Conservation (phyloP, 805 yeast genomes). For the Candida tallmaniae region DNA sequence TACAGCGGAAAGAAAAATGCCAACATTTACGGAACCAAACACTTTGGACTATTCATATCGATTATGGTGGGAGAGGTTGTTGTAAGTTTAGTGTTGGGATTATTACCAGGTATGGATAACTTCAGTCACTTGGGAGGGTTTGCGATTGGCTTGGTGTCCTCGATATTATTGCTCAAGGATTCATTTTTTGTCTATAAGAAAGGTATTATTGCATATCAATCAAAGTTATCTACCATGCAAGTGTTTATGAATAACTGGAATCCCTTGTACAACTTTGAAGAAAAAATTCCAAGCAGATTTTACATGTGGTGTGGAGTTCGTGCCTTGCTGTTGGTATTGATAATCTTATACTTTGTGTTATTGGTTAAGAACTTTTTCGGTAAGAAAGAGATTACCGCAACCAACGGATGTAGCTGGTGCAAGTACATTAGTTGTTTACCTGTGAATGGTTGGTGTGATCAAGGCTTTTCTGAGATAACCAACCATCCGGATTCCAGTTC, state of each 20-base stretch:
- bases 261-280: slow-evolving; percentile 28
- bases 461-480: slow-evolving; percentile 34
- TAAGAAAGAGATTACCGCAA: slow-evolving; percentile 30
- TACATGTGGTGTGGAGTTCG: slow-evolving; percentile 52
- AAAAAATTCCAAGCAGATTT: slow-evolving; percentile 36
- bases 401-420: slow-evolving; percentile 63
- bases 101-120: slow-evolving; percentile 71
- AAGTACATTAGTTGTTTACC: slow-evolving; percentile 69
- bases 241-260: slow-evolving; percentile 36
- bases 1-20: slow-evolving; percentile 48
- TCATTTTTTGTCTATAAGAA: slow-evolving; percentile 46
- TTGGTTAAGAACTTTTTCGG: slow-evolving; percentile 45
- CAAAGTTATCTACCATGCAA: slow-evolving; percentile 25
- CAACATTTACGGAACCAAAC: slow-evolving; percentile 41
- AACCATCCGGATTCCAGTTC: slow-evolving; percentile 4
- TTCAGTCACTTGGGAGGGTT: slow-evolving; percentile 76
- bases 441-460: slow-evolving; percentile 65
- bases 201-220: slow-evolving; percentile 34
- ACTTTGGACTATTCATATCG: slow-evolving; percentile 42
- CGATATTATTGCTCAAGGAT: slow-evolving; percentile 48
- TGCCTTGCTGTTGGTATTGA: slow-evolving; percentile 38
- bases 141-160: slow-evolving; percentile 51
- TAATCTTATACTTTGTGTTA: slow-evolving; percentile 46
- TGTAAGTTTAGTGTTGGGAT: slow-evolving; percentile 56
- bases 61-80: slow-evolving; percentile 54